A percentile compares a stretch with the other conserved stretches of the same genome.
phyloP scores from a whole-genome alignment of 169 alveolate species.

The Plasmodium blacklocki region DNA sequence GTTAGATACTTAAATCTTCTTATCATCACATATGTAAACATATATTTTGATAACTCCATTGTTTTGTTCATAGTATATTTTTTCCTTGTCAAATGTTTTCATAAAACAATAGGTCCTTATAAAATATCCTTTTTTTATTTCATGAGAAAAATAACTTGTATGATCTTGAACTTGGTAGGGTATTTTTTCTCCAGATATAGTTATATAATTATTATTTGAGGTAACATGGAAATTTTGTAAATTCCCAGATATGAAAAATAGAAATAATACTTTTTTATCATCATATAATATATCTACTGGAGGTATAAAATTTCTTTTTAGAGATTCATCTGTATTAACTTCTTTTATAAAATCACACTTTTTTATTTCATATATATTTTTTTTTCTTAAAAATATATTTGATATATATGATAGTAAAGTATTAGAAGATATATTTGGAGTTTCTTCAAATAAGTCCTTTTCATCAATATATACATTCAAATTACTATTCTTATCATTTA shows the following conservation, averaged over 20 bases:
- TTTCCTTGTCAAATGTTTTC: slow-evolving; percentile 37
- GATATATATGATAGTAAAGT: slow-evolving; percentile 8
- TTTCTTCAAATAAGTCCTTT: slow-evolving; percentile 13
- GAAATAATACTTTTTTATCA: slow-evolving; percentile 57
- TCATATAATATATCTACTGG: slow-evolving; percentile 68
- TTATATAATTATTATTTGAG: slow-evolving; percentile 38
- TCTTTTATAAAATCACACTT: slow-evolving; percentile 69
- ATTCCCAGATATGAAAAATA: slow-evolving; percentile 70
- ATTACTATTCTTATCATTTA: background rate
- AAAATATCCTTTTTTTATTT: slow-evolving; percentile 67
- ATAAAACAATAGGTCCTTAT: slow-evolving; percentile 33
- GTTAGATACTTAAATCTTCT: too few species aligned
- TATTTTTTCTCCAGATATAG: slow-evolving; percentile 70
- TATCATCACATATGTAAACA: slow-evolving; percentile 20
- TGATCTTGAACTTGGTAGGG: slow-evolving; percentile 38
- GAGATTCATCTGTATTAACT: slow-evolving; percentile 18
- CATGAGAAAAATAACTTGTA: slow-evolving; percentile 56
- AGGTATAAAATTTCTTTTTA: slow-evolving; percentile 33
- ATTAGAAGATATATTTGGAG: slow-evolving; percentile 10
- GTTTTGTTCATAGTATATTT: slow-evolving; percentile 46
- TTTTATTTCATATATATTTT: slow-evolving; percentile 19
- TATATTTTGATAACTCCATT: slow-evolving; percentile 57
- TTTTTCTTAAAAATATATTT: slow-evolving; percentile 5
- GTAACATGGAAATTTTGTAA: slow-evolving; percentile 49
- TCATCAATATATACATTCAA: slow-evolving; percentile 1